Percentiles rank a stretch among this genome's conserved stretches.
Evolutionary conservation across 176 grass and related monocot genomes (phyloP).

Genomic region (Ananas comosus): DNA sequence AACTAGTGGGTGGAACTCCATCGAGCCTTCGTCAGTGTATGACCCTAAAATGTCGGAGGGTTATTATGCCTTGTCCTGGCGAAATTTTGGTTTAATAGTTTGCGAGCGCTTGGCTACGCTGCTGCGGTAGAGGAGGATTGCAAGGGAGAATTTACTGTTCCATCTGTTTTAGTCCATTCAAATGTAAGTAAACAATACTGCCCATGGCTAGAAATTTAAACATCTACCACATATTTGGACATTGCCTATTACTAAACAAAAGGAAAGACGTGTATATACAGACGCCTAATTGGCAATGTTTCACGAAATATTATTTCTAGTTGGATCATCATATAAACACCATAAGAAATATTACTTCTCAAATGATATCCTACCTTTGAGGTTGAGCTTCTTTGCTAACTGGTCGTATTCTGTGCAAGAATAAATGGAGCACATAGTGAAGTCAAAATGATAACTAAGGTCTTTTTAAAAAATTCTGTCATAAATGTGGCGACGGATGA

Average conservation of each 20-base stretch:
- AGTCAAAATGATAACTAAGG: too few species aligned
- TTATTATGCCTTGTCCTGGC: slow-evolving; percentile 19
- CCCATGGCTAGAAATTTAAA: background rate
- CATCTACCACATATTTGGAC: too few species aligned
- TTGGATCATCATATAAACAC: too few species aligned
- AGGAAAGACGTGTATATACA: background rate
- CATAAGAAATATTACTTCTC: too few species aligned
- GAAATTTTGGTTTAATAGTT: slow-evolving; percentile 41
- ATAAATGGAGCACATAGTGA: too few species aligned
- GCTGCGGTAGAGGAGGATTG: slow-evolving; percentile 36
- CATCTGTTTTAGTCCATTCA: slow-evolving; percentile 38
- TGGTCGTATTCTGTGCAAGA: too few species aligned
- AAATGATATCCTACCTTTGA: too few species aligned
- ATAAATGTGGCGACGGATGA: too few species aligned
- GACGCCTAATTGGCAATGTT: too few species aligned
- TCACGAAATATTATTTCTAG: background rate
- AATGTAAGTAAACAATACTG: background rate
- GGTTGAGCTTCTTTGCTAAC: too few species aligned
- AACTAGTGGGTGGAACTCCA: slow-evolving; percentile 30
- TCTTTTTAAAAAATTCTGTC: too few species aligned
- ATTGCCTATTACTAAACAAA: background rate
- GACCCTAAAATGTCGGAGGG: slow-evolving; percentile 19
- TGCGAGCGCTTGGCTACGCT: slow-evolving; percentile 39
- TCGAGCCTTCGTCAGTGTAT: slow-evolving; percentile 7
- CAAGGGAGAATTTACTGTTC: slow-evolving; percentile 16